Base-by-base conservation (phyloP, 306 rosid species). In the Lithocarpus polystachyus region DNA sequence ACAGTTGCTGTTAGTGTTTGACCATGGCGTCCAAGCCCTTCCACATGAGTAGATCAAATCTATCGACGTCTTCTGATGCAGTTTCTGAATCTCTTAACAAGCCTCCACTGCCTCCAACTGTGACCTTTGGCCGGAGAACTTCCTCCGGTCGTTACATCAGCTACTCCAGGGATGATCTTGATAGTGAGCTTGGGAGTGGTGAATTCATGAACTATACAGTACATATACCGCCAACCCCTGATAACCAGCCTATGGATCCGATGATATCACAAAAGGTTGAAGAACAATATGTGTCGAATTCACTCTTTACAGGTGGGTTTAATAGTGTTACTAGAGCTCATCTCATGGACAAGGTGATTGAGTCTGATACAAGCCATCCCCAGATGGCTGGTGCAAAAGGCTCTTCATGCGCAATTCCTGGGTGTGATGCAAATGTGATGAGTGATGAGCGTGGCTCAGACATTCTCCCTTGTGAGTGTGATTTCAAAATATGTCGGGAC, bases 311-410 rank as follows among this genome's bases (percentile, higher is more conserved):
- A 0, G 99, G 99, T 15, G 99, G 99, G 19, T 94, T 91, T 87
- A 94, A 94, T 70, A 92, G 95, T 53, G 93, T 87, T 12, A 92
- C 97, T 0, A 74, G 94, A 43, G 97, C 97, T 18, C 99, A 94
- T 86, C 88, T 94, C 37, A 94, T 92, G 99, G 97, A 94, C 82
- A 94, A 94, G 80, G 99, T 94, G 74, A 92, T 72, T 24, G 99
- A 94, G 45, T 91, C 99, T 14, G 97, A 94, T 83, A 86, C 88
- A 77, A 91, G 73, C 82, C 99, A 94, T 85, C 97, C 97, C 9
- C 99, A 94, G 88, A 92, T 94, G 99, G 97, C 99, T 1, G 99
- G 99, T 68, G 87, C 91, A 22, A 94, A 90, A 83, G 99, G 97
- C 17, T 92, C 97, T 67, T 87, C 90, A 1, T 94, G 99, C 80